These are phyloP conservation scores for Dillenia turbinata DNA, from an alignment of 164 flowering plant species.

Conservation along the genomic window DNA sequence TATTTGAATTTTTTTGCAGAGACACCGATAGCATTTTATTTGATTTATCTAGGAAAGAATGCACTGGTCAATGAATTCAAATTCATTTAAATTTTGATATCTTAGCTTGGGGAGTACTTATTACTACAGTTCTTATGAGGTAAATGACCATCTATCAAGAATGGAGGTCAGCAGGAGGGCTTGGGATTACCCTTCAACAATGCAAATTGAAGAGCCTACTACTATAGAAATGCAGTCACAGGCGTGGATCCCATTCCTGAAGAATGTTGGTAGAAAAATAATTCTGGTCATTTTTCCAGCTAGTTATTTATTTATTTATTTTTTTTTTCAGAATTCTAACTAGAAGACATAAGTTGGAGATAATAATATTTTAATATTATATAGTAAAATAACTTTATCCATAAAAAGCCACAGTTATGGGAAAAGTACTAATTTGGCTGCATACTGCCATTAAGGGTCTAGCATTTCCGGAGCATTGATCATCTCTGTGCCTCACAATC, in stretches of 20 bases:
- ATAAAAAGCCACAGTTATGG: no score
- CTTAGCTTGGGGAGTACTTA: conserved; percentile 45
- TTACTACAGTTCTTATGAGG: conserved; percentile 42
- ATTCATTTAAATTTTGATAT: conserved; percentile 53
- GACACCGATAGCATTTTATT: no score
- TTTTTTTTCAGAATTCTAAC: no score
- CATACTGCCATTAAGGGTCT: no score
- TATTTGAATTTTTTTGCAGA: no score
- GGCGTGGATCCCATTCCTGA: conserved; percentile 23
- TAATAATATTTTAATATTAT: no score
- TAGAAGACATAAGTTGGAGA: no score
- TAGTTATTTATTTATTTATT: no score
- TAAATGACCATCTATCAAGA: conserved; percentile 30
- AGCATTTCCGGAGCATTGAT: no score
- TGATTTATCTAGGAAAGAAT: conserved; percentile 54
- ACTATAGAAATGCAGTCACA: conserved; percentile 30
- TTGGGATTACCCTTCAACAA: conserved; percentile 30
- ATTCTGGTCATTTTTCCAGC: neutral
- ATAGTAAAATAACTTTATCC: no score
- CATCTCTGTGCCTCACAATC: no score
- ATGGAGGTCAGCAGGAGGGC: conserved; percentile 39
- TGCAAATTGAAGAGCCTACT: conserved; percentile 29
- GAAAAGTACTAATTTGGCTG: no score
- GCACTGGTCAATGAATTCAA: conserved; percentile 48
- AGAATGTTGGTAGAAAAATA: conserved; percentile 54